These are phyloP conservation scores for Skeletonema potamos DNA, from an alignment of 108 stramenopile species.

Conservation along the genomic window DNA sequence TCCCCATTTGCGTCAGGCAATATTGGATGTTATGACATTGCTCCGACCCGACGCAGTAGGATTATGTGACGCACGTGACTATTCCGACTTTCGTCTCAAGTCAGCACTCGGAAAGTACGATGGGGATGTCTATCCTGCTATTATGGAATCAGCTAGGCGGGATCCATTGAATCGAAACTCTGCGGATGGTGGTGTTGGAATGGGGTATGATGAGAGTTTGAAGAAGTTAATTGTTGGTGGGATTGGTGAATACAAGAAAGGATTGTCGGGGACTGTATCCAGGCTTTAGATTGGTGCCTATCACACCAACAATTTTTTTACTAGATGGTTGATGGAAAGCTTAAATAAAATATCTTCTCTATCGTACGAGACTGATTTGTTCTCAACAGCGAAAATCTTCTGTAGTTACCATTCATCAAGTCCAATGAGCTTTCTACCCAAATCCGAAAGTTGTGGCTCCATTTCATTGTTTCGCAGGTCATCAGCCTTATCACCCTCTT, in stretches of 20 bases:
- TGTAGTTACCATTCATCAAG: slow-evolving; percentile 12
- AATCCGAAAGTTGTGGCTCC: slow-evolving; percentile 9
- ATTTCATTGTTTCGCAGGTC: background rate
- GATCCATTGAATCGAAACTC: slow-evolving; percentile 75
- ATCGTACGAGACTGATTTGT: no score
- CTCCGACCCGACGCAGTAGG: slow-evolving; percentile 84
- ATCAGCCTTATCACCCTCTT: slow-evolving; percentile 7
- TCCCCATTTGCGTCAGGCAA: slow-evolving; percentile 51
- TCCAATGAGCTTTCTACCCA: slow-evolving; percentile 19
- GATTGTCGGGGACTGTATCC: slow-evolving; percentile 38
- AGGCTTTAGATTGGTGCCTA: slow-evolving; percentile 16
- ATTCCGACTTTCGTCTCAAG: slow-evolving; percentile 88
- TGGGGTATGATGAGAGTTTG: slow-evolving; percentile 75
- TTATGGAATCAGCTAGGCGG: slow-evolving; percentile 73
- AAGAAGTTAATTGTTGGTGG: slow-evolving; percentile 76
- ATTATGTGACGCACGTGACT: slow-evolving; percentile 88
- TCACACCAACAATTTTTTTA: no score
- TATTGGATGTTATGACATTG: slow-evolving; percentile 52
- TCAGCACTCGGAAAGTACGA: slow-evolving; percentile 86
- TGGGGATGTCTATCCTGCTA: slow-evolving; percentile 90
- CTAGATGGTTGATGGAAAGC: no score
- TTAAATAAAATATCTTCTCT: no score
- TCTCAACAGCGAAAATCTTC: background rate
- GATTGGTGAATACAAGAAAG: slow-evolving; percentile 62
- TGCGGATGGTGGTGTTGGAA: slow-evolving; percentile 52